phyloP scores from a whole-genome alignment of 805 yeast genomes.

The Saccharomyces jurei region DNA sequence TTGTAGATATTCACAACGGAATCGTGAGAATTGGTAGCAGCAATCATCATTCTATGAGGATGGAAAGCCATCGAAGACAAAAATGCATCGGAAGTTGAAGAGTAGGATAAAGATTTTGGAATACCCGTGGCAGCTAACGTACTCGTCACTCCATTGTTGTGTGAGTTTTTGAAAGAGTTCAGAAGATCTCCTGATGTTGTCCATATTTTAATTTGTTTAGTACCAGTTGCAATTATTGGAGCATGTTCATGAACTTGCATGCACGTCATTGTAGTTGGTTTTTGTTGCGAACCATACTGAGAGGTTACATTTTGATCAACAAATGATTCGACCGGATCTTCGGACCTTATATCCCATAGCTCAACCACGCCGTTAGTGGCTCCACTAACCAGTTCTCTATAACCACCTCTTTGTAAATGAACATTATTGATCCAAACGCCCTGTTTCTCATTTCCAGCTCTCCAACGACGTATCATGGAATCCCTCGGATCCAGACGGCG shows the following conservation, averaged over 20 bases:
- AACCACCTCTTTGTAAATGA: conserved; percentile 96
- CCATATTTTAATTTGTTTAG: conserved; percentile 71
- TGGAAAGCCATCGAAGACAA: conserved; percentile 69
- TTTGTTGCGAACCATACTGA: conserved; percentile 21
- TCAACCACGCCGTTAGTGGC: conserved; percentile 73
- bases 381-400: conserved; percentile 81
- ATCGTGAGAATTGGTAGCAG: conserved; percentile 75
- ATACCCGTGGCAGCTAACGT: conserved; percentile 29
- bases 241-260: conserved; percentile 93
- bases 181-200: conserved; percentile 75
- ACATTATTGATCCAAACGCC: conserved; percentile 61
- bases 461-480: conserved; percentile 80
- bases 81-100: conserved; percentile 34
- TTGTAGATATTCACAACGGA: conserved; percentile 57
- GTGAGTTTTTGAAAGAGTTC: conserved; percentile 45
- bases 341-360: conserved; percentile 81
- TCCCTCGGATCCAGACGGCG: conserved; percentile 77
- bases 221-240: conserved; percentile 84
- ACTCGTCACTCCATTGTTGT: conserved; percentile 25
- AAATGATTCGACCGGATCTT: conserved; percentile 63
- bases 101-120: conserved; percentile 16
- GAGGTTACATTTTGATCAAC: conserved; percentile 35
- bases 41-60: conserved; percentile 92
- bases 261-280: conserved; percentile 42
- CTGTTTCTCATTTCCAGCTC: conserved; percentile 33